Evolutionary conservation across 106 monocot genomes (phyloP).

Genomic region (Apostasia ramifera): DNA sequence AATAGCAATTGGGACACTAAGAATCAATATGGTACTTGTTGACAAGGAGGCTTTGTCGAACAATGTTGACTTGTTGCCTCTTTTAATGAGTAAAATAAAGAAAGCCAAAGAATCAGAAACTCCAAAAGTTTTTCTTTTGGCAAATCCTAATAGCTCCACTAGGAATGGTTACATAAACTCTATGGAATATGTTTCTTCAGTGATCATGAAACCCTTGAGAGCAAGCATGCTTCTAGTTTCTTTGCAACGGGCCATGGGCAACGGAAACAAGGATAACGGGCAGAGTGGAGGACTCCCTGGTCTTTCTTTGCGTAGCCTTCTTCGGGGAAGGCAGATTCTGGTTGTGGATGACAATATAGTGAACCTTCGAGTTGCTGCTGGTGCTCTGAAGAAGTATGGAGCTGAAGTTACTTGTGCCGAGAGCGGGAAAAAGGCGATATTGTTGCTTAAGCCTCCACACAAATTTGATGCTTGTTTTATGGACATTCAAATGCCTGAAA

Average conservation of each 20-base stretch:
- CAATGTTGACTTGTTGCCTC: constrained; percentile 36
- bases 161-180: constrained; percentile 34
- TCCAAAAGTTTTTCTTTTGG: constrained; percentile 77
- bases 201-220: constrained; percentile 84
- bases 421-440: constrained; percentile 63
- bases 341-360: constrained; percentile 85
- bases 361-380: constrained; percentile 79
- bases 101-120: constrained; percentile 17
- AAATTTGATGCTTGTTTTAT: constrained; percentile 83
- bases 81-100: constrained; percentile 27
- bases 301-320: constrained; percentile 43
- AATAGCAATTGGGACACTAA: constrained; percentile 17
- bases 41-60: constrained; percentile 68
- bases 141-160: constrained; percentile 43
- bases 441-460: constrained; percentile 65
- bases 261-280: constrained; percentile 31
- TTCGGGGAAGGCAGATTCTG: constrained; percentile 56
- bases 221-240: constrained; percentile 72
- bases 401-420: constrained; percentile 71
- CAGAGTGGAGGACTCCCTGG: constrained; percentile 36
- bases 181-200: constrained; percentile 28
- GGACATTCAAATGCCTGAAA: constrained; percentile 93
- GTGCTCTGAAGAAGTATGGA: constrained; percentile 82
- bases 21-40: constrained; percentile 57
- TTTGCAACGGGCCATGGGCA: constrained; percentile 62